Percentiles rank a stretch among this genome's conserved stretches.
Evolutionary conservation across 495 filamentous ascomycete species (phyloP).

Genomic region (Acidiella bohemica): DNA sequence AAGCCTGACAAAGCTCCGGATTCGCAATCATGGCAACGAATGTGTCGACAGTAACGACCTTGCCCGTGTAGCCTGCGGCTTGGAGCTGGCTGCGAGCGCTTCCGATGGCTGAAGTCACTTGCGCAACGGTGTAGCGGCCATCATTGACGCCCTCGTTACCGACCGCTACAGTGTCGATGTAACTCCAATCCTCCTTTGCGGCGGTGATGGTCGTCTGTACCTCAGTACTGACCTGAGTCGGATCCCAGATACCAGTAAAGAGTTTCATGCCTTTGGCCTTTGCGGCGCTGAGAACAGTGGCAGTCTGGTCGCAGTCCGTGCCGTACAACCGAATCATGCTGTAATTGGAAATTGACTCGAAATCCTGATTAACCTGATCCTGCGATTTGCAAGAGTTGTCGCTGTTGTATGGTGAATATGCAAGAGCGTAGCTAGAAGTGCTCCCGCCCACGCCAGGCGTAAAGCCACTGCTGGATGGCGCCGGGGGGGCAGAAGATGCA

Average conservation of each 20-base stretch:
- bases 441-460: not conserved
- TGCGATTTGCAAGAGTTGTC: constrained; percentile 53
- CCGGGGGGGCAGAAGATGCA: constrained; percentile 18
- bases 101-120: constrained; percentile 42
- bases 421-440: constrained; percentile 37
- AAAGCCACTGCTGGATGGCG: constrained; percentile 12
- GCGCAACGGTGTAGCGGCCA: constrained; percentile 34
- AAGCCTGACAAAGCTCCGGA: constrained; percentile 54
- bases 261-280: constrained; percentile 45
- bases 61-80: constrained; percentile 51
- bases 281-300: constrained; percentile 44
- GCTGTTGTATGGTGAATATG: constrained; percentile 62
- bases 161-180: constrained; percentile 55
- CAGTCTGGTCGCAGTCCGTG: constrained; percentile 60
- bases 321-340: constrained; percentile 65
- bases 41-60: constrained; percentile 69
- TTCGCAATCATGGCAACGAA: constrained; percentile 48
- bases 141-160: constrained; percentile 73
- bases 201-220: constrained; percentile 42
- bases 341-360: constrained; percentile 40
- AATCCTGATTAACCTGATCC: constrained; percentile 47
- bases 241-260: constrained; percentile 59
- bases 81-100: constrained; percentile 44
- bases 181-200: constrained; percentile 44
- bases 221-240: constrained; percentile 41